These are phyloP conservation scores for Mycena latifolia DNA, from an alignment of 768 basidiomycete species.

Conservation along the genomic window DNA sequence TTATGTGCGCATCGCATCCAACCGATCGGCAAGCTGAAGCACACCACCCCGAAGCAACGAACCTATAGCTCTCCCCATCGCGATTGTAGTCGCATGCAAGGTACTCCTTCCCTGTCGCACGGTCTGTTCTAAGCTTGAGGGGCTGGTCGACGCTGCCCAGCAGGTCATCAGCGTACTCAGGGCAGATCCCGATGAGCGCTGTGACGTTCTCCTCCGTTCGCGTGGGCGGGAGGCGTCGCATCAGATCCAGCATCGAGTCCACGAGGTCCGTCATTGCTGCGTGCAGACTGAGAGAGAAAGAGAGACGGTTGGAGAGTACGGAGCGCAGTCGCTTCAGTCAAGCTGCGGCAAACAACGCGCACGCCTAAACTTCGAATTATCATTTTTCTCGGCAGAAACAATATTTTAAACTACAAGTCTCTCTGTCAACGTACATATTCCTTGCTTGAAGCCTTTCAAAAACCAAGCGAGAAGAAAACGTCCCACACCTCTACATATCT, in stretches of 20 bases:
- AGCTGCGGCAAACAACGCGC: constrained; percentile 24
- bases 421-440: too few species aligned
- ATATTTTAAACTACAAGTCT: too few species aligned
- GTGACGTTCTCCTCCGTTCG: constrained; percentile 89
- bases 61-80: constrained; percentile 94
- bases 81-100: constrained; percentile 95
- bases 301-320: neutral
- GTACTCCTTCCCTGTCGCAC: constrained; percentile 87
- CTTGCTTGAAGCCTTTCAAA: too few species aligned
- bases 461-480: too few species aligned
- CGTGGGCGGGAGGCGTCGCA: constrained; percentile 95
- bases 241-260: constrained; percentile 95
- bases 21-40: neutral
- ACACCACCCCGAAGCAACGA: constrained; percentile 41
- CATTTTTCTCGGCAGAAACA: too few species aligned
- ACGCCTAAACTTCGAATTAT: too few species aligned
- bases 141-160: constrained; percentile 96
- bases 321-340: constrained; percentile 5
- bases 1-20: neutral
- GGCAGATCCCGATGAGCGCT: constrained; percentile 84
- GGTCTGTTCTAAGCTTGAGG: constrained; percentile 84
- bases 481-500: constrained; percentile 45
- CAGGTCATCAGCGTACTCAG: constrained; percentile 96
- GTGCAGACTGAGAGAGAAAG: neutral
- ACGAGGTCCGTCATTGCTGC: constrained; percentile 75